Evolutionary conservation across 116 monocot genomes (phyloP), one percentile per base, ranked within the genome.

Genomic region (Phalaenopsis hybrid): DNA sequence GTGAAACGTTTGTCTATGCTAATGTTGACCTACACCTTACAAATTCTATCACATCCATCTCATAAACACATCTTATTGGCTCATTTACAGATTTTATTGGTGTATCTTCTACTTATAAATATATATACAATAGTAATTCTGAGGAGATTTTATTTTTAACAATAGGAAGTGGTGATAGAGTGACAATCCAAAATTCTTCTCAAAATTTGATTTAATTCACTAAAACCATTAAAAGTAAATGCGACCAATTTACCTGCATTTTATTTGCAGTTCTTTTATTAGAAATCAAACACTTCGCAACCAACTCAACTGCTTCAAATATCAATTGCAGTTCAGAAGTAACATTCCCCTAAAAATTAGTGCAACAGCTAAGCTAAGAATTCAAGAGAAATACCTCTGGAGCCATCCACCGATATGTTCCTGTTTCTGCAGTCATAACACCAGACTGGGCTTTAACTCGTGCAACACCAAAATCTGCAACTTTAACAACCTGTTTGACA

Each of bases 381-480:
- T 52, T 77, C 77, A 77, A 77, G 25, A 41, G 70, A 52, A 80
- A 75, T 81, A 87, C 87, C 87, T 87, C 87, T 49, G 87, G 87
- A 74, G 87, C 87, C 87, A 87, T 87, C 85, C 85, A 88, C 52
- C 88, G 79, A 77, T 88, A 88, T 6, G 88, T 88, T 76, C 88
- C 88, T 44, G 88, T 88, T 85, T 88, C 88, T 44, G 88, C 88
- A 80, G 88, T 88, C 88, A 88, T 88, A 77, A 85, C 80, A 41
- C 88, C 88, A 45, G 85, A 79, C 82, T 88, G 80, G 82, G 80
- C 31, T 82, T 88, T 88, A 48, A 88, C 85, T 51, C 87, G 84
- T 18, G 87, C 84, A 48, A 88, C 88, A 58, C 88, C 88, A 82
- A 88, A 88, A 88, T 88, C 88, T 10, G 81, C 88, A 76, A 88